phyloP scores from a whole-genome alignment of 2,329 filamentous ascomycete genomes.

The Apiospora sp. region DNA sequence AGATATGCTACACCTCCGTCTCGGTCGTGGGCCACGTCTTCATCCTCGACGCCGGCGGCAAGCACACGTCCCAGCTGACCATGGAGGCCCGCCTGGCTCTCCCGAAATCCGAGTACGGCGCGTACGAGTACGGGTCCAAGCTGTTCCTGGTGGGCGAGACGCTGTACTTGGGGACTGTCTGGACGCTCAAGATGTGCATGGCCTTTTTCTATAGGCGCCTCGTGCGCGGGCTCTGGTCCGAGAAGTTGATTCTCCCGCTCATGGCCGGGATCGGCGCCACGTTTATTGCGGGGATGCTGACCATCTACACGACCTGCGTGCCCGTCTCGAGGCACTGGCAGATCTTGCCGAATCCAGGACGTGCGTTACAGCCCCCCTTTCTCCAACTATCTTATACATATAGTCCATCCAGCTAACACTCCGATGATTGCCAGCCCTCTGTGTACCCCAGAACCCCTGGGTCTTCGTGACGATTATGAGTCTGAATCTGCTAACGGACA shows the following conservation, averaged over 20 bases:
- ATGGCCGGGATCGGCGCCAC: conserved; percentile 42
- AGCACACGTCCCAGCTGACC: conserved; percentile 41
- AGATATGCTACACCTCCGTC: conserved; percentile 25
- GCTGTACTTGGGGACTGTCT: conserved; percentile 46
- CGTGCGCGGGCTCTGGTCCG: conserved; percentile 44
- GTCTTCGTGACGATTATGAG: conserved; percentile 28
- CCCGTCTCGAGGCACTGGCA: conserved; percentile 47
- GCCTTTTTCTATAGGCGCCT: conserved; percentile 49
- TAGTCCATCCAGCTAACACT: not conserved
- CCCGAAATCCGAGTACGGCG: conserved; percentile 36
- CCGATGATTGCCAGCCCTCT: conserved; percentile 12
- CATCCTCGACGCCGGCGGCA: conserved; percentile 39
- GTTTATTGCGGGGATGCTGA: conserved; percentile 38
- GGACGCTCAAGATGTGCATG: conserved; percentile 52
- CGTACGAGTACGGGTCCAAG: conserved; percentile 44
- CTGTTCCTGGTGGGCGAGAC: conserved; percentile 46
- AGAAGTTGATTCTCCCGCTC: conserved; percentile 46
- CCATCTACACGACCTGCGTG: conserved; percentile 39
- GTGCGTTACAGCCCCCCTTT: conserved; percentile 36
- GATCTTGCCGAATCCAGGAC: conserved; percentile 47
- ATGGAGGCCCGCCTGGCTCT: conserved; percentile 43
- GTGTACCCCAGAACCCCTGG: conserved; percentile 27
- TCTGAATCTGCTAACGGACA: conserved; percentile 28
- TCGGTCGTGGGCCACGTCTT: conserved; percentile 33
- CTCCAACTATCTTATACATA: not conserved